A percentile compares a stretch with the other conserved stretches of the same genome.
Conservation (phyloP, 805 yeast genomes). For the Candida coquimbonensis region DNA sequence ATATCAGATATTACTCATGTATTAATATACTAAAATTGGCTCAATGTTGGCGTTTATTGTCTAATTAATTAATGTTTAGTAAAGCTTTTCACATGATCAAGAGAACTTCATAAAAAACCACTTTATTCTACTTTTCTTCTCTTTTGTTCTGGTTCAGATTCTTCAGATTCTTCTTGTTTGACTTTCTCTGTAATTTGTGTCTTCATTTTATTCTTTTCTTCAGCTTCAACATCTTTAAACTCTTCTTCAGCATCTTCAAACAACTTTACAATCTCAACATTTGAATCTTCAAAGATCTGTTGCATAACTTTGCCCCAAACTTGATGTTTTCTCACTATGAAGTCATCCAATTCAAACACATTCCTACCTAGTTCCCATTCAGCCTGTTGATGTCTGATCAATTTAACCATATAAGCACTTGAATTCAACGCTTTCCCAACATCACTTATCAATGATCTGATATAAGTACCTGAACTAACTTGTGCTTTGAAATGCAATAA, state of each 20-base stretch:
- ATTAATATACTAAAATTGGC: too few relatives aligned
- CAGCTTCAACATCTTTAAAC: background rate
- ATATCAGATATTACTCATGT: too few relatives aligned
- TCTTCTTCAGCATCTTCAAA: slow-evolving; percentile 26
- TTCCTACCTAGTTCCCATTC: slow-evolving; percentile 74
- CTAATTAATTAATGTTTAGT: too few relatives aligned
- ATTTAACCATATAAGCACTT: slow-evolving; percentile 81
- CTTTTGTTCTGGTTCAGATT: too few relatives aligned
- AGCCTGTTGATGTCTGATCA: slow-evolving; percentile 69
- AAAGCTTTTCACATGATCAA: too few relatives aligned
- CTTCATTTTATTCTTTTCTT: background rate
- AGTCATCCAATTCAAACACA: slow-evolving; percentile 62
- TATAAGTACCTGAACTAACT: slow-evolving; percentile 94
- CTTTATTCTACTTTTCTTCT: too few relatives aligned
- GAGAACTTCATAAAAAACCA: too few relatives aligned
- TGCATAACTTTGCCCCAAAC: slow-evolving; percentile 66
- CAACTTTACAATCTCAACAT: slow-evolving; percentile 28
- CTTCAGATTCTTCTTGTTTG: background rate
- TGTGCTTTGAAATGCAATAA: slow-evolving; percentile 63
- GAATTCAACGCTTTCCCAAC: slow-evolving; percentile 75
- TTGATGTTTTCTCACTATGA: slow-evolving; percentile 49
- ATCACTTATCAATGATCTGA: slow-evolving; percentile 84
- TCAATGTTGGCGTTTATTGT: too few relatives aligned
- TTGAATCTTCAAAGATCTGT: slow-evolving; percentile 40
- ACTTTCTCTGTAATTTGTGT: background rate